Evolutionary conservation across 2,329 filamentous ascomycete genomes (phyloP), one percentile per base, ranked within the genome.

Genomic region (Colletotrichum neosansevieriae): DNA sequence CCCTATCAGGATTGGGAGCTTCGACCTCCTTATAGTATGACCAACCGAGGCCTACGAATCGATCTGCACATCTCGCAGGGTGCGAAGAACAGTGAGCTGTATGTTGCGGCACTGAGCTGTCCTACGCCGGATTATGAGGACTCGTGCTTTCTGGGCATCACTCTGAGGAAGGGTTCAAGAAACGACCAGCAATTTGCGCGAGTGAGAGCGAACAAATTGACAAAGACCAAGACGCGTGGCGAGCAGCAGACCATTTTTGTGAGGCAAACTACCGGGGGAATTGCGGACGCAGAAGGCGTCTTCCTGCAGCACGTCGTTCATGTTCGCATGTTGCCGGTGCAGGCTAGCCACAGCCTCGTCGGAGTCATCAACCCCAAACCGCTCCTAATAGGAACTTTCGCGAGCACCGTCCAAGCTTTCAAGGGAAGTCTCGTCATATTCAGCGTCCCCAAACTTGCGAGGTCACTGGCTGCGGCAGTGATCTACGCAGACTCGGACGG

Each of bases 311-410:
- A 34, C 6, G 4, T 34, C 1, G 6, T 51, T 2, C 29, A 51
- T 11, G 10, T 51, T 6, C 49, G 49, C 6, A n/a, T 15, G 3
- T 21, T n/a, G 6, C n/a, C 49, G 6, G 32, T 32, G 13, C n/a
- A 5, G 2, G 17, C n/a, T 1, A 32, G 32, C 1, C 17, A 34
- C 10, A 9, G 4, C 29, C 32, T 51, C 0, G n/a, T 1, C 0
- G 29, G 32, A 3, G 21, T 34, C 4, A 12, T 51, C 49, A 51
- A 34, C 2, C 49, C 29, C 29, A 34, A 34, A 10, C 7, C 21
- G 24, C 12, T 34, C 3, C 4, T n/a, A 4, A 1, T 12, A 4
- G 9, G 36, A 3, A 38, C 10, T 13, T 7, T 38, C 36, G 12
- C 5, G 2, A 9, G 36, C 4, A 38, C 4, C 36, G 4, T 38